Evolutionary conservation across 169 alveolate genomes (phyloP).

Genomic region (Plasmodium chabaudi): DNA sequence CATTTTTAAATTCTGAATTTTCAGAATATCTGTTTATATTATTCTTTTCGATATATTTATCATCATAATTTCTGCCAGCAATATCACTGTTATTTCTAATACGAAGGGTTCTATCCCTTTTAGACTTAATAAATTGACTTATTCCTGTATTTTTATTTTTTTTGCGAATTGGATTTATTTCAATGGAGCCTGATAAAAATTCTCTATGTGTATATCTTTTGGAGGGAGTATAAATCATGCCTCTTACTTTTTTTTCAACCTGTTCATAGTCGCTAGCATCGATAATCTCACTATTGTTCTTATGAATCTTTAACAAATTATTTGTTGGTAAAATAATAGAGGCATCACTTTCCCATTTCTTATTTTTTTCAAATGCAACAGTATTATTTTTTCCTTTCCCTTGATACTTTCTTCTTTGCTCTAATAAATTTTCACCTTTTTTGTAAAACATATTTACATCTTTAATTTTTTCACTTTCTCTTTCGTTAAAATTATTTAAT

Average conservation of each 20-base stretch:
- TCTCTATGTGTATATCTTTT: neutral
- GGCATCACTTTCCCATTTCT: neutral
- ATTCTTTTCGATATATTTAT: neutral
- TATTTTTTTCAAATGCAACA: neutral
- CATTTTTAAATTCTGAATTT: neutral
- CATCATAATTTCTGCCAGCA: neutral
- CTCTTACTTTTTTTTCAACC: neutral
- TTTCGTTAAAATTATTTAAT: too few relatives aligned
- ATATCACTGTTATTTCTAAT: neutral
- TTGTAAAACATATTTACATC: too few relatives aligned
- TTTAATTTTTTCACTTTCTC: too few relatives aligned
- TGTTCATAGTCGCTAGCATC: too few relatives aligned
- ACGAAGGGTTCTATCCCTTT: too few relatives aligned
- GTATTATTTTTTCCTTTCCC: neutral
- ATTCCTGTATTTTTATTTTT: too few relatives aligned
- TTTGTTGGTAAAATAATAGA: neutral
- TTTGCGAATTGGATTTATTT: too few relatives aligned
- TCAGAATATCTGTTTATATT: neutral
- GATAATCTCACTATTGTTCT: neutral
- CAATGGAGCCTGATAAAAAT: neutral
- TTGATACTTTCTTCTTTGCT: too few relatives aligned
- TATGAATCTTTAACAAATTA: neutral
- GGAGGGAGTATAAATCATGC: neutral
- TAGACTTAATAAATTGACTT: too few relatives aligned
- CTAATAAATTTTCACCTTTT: too few relatives aligned